Evolutionary conservation across 257 asterid genomes (phyloP), one percentile per base, ranked within the genome.

Genomic region (Ehretia macrophylla): DNA sequence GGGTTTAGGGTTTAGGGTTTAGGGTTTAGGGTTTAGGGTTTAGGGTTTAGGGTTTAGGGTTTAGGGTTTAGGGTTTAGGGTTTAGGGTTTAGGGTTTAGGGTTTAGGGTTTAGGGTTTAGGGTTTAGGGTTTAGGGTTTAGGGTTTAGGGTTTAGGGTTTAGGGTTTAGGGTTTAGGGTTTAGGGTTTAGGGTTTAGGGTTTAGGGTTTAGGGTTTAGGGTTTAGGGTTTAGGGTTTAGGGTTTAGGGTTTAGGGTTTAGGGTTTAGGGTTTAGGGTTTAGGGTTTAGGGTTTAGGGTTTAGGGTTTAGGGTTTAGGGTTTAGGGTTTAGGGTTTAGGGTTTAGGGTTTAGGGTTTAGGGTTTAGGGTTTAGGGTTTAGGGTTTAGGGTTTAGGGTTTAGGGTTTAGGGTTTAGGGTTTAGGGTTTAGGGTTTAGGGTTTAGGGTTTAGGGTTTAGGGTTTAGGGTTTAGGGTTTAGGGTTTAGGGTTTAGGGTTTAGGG

Each of bases 181-280:
- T 52, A 39, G 60, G 68, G 60, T 52, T 63, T 52, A 39, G 60
- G 68, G 60, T 63, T 63, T 52, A 40, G 68, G 68, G 60, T 63
- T 63, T 52, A 40, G 68, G 68, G 60, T 52, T 63, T 52, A 39
- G 68, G 68, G 60, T 52, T 63, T 52, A 54, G 68, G 70, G 63
- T 56, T 65, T 56, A 57, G 70, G 70, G 63, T 56, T 65, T 17
- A 10, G 50, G 70, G 49, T 39, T 46, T 65, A 45, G 17, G 57
- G 70, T 57, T 46, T 65, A 45, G 17, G 57, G 70, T 55, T 46
- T 65, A 45, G 17, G 57, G 70, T 57, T 56, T 65, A 22, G 17
- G 63, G 70, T 57, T 56, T 65, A 45, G 17, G 57, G 70, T 57
- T 46, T 65, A 45, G 32, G 50, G 64, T 57, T 32, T 65, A 45